phyloP scores from a whole-genome alignment of 306 rosid genomes.

The Carpinus viminea region DNA sequence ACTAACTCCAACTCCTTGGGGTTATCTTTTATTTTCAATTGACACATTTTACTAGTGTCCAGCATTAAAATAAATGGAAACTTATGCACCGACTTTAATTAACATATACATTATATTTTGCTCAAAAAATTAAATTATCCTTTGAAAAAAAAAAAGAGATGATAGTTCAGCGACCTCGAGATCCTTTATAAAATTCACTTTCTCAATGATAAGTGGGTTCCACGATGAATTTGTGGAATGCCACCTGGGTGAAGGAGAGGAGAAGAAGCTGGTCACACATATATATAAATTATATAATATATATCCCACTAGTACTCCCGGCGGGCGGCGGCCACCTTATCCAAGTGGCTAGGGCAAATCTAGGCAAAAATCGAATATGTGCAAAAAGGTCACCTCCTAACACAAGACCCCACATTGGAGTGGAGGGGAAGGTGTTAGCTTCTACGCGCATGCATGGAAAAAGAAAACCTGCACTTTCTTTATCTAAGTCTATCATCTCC shows the following conservation, averaged over 20 bases:
- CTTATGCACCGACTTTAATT: no score
- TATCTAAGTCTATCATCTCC: not conserved
- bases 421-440: slow-evolving; percentile 9
- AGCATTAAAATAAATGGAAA: no score
- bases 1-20: no score
- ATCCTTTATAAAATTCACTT: no score
- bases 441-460: slow-evolving; percentile 24
- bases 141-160: no score
- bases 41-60: no score
- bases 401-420: slow-evolving; percentile 3
- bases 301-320: no score
- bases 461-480: not conserved
- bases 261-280: not conserved
- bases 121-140: no score
- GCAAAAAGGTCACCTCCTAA: slow-evolving; percentile 5
- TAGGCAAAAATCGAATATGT: slow-evolving; percentile 16
- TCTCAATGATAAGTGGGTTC: not conserved
- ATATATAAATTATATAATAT: no score
- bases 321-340: not conserved
- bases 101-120: no score
- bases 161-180: no score
- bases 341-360: slow-evolving; percentile 5
- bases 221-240: not conserved
- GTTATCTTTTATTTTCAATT: no score
- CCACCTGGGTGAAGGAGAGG: not conserved